Evolutionary conservation across 768 basidiomycete genomes (phyloP), one percentile per base, ranked within the genome.

Genomic region (Calvatia gigantea): DNA sequence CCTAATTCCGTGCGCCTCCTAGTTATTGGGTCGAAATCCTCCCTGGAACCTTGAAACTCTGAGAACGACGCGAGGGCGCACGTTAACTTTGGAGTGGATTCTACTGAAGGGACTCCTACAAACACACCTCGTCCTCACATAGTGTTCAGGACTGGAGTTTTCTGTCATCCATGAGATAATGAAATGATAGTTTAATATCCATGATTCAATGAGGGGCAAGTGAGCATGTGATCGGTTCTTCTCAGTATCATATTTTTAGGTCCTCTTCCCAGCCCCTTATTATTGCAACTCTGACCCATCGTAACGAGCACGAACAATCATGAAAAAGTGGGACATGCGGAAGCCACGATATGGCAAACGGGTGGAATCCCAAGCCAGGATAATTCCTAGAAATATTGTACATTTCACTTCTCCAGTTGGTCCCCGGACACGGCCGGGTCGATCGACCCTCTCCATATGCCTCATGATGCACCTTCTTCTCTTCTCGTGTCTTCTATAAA

Each of bases 21-120:
- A 63, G 63, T 8, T 64, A 65, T 35, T 64, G 64, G 64, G 56
- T 67, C 28, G 65, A 67, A 47, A 58, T 59, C 33, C 27, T 62
- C 37, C 54, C 57, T 4, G 51, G 59, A 42, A 43, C 12, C 27
- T 44, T 61, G 51, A 47, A 17, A 5, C 51, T 61, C 5, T 60
- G 47, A 50, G 21, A 11, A 45, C 21, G 14, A 25, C 32, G 21
- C 12, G 23, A 19, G 15, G 19, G 19, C 2, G 7, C 42, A 44
- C 25, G 42, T 44, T 17, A 44, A n/a, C n/a, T n/a, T n/a, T n/a
- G n/a, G n/a, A n/a, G n/a, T n/a, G n/a, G n/a, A n/a, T n/a, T n/a
- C n/a, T n/a, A n/a, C n/a, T n/a, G n/a, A n/a, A n/a, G n/a, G n/a
- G n/a, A n/a, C n/a, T n/a, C n/a, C n/a, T n/a, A n/a, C n/a, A n/a